Base-by-base conservation (phyloP, 768 basidiomycete species). In the Kwoniella pini region DNA sequence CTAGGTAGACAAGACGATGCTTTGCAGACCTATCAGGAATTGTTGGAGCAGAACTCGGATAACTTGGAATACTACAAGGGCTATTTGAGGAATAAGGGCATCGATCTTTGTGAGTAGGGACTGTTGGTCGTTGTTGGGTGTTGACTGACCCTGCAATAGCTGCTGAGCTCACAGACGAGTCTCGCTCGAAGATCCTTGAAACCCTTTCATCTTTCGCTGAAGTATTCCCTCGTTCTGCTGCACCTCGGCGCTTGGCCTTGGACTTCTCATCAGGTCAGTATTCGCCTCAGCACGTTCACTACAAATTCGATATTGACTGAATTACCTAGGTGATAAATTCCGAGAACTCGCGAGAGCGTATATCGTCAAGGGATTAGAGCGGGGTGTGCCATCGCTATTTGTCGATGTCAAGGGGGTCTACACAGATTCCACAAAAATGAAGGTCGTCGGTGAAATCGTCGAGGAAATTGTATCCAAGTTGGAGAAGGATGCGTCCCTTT, bases 331-430 rank as follows among this genome's bases (percentile, higher is more conserved):
- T 21, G 85, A 87, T 19, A 80, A 83, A 21, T 98, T 98, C 81
- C 83, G 80, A 53, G 77, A 81, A 28, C 81, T 88, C 11, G 84
- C 84, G 5, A 81, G 82, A 57, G 79, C 83, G 3, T 97, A 98
- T 77, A 79, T 98, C 46, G 71, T 82, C 5, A 81, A 82, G 3
- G 88, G 85, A 9, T 81, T 99, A 12, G 83, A 82, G 40, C 91
- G 90, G 72, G 95, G 94, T 65, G 82, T 98, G 38, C 96, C 96
- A 2, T 96, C 92, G 2, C 81, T 98, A 1, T 99, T 98, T 71
- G 85, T 88, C 17, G 94, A 97, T 78, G 71, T 98, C 76, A 98
- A 97, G 76, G 82, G 86, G 0, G 83, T 98, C 1, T 97, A 96
- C 70, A 65, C 69, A 9, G 83, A 90, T 60, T 57, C 80, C 0